phyloP scores from a whole-genome alignment of 768 basidiomycete genomes.

The Saitozyma sp. region DNA sequence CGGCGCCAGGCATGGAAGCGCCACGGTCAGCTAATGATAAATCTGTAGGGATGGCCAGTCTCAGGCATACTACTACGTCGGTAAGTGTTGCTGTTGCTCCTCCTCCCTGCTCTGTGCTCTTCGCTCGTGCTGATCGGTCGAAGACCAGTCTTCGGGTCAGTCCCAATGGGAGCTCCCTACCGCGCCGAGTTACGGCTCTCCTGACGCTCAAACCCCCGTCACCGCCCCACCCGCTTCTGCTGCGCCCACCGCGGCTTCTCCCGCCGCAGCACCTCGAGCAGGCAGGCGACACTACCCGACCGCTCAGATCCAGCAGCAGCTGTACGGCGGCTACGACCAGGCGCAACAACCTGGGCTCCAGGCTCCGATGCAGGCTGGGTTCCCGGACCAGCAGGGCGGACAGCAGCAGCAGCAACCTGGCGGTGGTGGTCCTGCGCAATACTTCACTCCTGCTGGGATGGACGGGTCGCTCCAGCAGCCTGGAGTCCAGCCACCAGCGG shows the following conservation, averaged over 20 bases:
- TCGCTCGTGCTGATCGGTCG: slow-evolving; percentile 15
- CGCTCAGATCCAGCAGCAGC: slow-evolving; percentile 67
- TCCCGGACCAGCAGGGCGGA: background rate
- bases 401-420: slow-evolving; percentile 40
- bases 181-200: slow-evolving; percentile 31
- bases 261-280: slow-evolving; percentile 57
- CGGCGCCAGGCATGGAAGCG: background rate
- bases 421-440: slow-evolving; percentile 29
- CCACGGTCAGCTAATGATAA: slow-evolving; percentile 21
- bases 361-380: slow-evolving; percentile 8
- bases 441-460: slow-evolving; percentile 37
- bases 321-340: slow-evolving; percentile 6
- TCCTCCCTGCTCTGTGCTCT: background rate
- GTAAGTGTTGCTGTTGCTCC: slow-evolving; percentile 57
- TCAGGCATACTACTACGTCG: slow-evolving; percentile 84
- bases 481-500: background rate
- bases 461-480: slow-evolving; percentile 15
- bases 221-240: slow-evolving; percentile 53
- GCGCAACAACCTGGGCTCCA: slow-evolving; percentile 6
- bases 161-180: slow-evolving; percentile 86
- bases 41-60: slow-evolving; percentile 69
- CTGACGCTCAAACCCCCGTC: slow-evolving; percentile 20
- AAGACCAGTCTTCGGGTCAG: slow-evolving; percentile 72
- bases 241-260: slow-evolving; percentile 59
- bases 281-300: slow-evolving; percentile 86